Evolutionary conservation across 345 rosid genomes (phyloP), one percentile per base, ranked within the genome.

Genomic region (Brassica juncea): DNA sequence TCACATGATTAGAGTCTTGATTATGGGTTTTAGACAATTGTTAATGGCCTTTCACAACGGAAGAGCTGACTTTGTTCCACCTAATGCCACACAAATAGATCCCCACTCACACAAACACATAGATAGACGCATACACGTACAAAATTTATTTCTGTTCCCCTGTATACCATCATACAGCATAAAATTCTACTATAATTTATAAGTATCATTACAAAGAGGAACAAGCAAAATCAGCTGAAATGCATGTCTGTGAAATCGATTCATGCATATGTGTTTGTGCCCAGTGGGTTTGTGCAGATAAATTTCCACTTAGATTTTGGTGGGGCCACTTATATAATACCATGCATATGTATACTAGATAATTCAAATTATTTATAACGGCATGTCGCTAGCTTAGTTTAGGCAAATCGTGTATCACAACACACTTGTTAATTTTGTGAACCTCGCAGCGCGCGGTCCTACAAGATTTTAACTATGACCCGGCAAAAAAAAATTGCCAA

Each of bases 111-210:
- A 49, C 16, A 47, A 47, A 49, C 55, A 49, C 16, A 19, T 19
- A 19, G 55, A 19, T 19, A 19, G 55, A 14, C 15, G 55, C 55
- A 49, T n/a, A 49, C 16, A 49, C 55, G 19, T 14, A 49, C 19
- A 12, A 12, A n/a, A 12, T 49, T 14, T 0, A n/a, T 49, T 14
- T 49, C 1, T 49, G 55, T 5, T 0, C 55, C 55, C 55, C 55
- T 49, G 10, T n/a, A 28, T 21, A 19, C 73, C 52, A 72, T 72
- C 62, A 66, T 72, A 70, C 30, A 23, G 27, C 62, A 58, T 21
- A 19, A 4, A 1, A 0, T 9, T 19, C 62, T 49, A 49, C 55
- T 49, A 49, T 4, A 49, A 49, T 49, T 14, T 49, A 49, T 14
- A 19, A 44, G 23, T 32, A 47, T 52, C 54, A 21, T 23, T 61